Conservation (phyloP, 2,329 filamentous ascomycete species). For the Xylariaceae sp. region DNA sequence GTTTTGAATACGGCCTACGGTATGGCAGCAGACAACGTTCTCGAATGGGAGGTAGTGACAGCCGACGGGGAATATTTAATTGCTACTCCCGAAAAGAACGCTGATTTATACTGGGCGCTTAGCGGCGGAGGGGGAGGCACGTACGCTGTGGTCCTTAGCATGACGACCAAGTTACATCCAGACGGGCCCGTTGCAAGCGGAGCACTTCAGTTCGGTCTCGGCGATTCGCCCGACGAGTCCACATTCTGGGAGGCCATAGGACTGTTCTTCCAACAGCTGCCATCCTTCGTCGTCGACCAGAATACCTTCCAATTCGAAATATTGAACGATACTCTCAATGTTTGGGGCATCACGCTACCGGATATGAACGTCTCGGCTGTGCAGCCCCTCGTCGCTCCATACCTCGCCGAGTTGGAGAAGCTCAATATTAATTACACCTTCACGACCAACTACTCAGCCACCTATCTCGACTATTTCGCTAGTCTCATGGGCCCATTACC, state of each 20-base stretch:
- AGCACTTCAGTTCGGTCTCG: neutral
- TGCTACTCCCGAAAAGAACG: slow-evolving; percentile 46
- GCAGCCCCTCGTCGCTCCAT: neutral
- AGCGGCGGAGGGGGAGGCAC: slow-evolving; percentile 51
- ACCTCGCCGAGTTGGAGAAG: slow-evolving; percentile 6
- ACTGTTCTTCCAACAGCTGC: neutral
- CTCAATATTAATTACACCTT: slow-evolving; percentile 14
- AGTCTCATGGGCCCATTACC: slow-evolving; percentile 14
- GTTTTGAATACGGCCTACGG: slow-evolving; percentile 53
- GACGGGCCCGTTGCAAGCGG: slow-evolving; percentile 21
- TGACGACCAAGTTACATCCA: slow-evolving; percentile 43
- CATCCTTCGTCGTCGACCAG: neutral
- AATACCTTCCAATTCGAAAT: neutral
- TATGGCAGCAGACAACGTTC: slow-evolving; percentile 53
- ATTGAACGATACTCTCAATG: neutral
- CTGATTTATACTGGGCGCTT: slow-evolving; percentile 56
- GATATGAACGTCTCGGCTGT: neutral
- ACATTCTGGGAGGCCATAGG: slow-evolving; percentile 6
- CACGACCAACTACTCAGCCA: neutral
- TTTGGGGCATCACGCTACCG: slow-evolving; percentile 5
- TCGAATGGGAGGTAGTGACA: slow-evolving; percentile 53
- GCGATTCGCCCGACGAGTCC: neutral
- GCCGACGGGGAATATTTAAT: slow-evolving; percentile 49
- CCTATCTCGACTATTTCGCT: slow-evolving; percentile 10
- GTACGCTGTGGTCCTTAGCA: slow-evolving; percentile 48